Percentiles rank a stretch among this genome's conserved stretches.
phyloP scores from a whole-genome alignment of 805 yeast species.

The Spathaspora gorwiae region DNA sequence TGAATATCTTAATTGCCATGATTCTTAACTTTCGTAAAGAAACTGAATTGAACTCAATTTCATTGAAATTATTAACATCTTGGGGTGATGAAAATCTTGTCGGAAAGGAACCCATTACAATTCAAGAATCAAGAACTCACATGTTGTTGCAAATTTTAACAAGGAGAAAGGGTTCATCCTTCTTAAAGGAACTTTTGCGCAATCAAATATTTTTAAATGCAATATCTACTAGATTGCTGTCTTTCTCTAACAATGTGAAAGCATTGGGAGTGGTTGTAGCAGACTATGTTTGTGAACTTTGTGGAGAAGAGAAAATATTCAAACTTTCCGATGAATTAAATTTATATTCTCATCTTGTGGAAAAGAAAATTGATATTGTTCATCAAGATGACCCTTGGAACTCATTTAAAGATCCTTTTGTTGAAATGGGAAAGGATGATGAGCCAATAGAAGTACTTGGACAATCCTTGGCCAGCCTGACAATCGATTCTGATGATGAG shows the following conservation, averaged over 20 bases:
- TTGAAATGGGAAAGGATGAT: constrained; percentile 12
- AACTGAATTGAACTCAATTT: constrained; percentile 2
- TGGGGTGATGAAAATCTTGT: constrained; percentile 29
- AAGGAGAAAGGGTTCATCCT: constrained; percentile 8
- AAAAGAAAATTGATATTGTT: constrained; percentile 7
- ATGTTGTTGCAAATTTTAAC: constrained; percentile 35
- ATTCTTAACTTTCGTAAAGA: constrained; percentile 5
- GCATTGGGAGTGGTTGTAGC: constrained; percentile 56
- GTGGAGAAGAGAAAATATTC: constrained; percentile 28
- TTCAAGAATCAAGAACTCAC: constrained; percentile 49
- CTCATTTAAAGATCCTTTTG: constrained; percentile 12
- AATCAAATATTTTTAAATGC: constrained; percentile 42
- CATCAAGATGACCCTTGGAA: constrained; percentile 17
- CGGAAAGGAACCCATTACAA: constrained; percentile 32
- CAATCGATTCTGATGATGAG: constrained; percentile 11
- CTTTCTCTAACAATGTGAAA: constrained; percentile 43
- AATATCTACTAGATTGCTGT: constrained; percentile 51
- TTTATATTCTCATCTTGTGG: constrained; percentile 20
- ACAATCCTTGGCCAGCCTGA: background rate
- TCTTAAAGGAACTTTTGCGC: constrained; percentile 26
- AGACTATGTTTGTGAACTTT: constrained; percentile 39
- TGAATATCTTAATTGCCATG: constrained; percentile 15
- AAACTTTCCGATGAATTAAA: constrained; percentile 23
- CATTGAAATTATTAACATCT: constrained; percentile 5
- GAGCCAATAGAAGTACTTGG: background rate